phyloP scores from a whole-genome alignment of 371 early-diverging fungal species.

The Sporodiniella umbellata region DNA sequence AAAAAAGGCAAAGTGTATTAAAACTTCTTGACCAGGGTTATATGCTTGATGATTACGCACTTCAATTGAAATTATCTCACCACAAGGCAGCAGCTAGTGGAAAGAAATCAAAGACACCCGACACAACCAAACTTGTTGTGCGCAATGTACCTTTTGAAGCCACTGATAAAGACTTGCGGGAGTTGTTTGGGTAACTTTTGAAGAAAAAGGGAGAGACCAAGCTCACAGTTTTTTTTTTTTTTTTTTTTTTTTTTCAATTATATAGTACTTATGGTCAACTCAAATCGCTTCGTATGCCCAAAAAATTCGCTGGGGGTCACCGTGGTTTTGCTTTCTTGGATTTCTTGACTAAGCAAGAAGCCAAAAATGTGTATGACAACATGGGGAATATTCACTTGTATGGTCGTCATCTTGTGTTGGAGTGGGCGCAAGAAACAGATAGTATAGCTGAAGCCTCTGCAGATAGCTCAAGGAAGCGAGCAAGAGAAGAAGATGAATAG shows the following conservation, averaged over 20 bases:
- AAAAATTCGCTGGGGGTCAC: slow-evolving; percentile 91
- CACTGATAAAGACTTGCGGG: slow-evolving; percentile 89
- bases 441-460: slow-evolving; percentile 1
- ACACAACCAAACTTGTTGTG: slow-evolving; percentile 85
- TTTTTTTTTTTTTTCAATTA: neutral
- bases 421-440: slow-evolving; percentile 91
- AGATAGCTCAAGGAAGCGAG: neutral
- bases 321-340: slow-evolving; percentile 99
- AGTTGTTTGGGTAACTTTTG: slow-evolving; percentile 75
- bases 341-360: slow-evolving; percentile 91
- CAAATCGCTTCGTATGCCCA: slow-evolving; percentile 94
- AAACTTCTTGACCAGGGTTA: slow-evolving; percentile 60
- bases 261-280: slow-evolving; percentile 85
- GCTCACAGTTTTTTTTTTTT: neutral
- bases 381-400: slow-evolving; percentile 96
- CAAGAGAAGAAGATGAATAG: neutral
- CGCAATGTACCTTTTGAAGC: slow-evolving; percentile 99
- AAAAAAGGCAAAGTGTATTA: neutral
- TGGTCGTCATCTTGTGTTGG: slow-evolving; percentile 96
- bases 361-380: slow-evolving; percentile 84
- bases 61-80: slow-evolving; percentile 86
- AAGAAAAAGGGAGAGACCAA: neutral
- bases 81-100: slow-evolving; percentile 35
- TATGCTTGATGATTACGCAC: slow-evolving; percentile 79
- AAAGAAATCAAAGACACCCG: slow-evolving; percentile 33